These are phyloP conservation scores for Parmelia sp. DNA, from an alignment of 495 filamentous ascomycete genomes.

Conservation along the genomic window DNA sequence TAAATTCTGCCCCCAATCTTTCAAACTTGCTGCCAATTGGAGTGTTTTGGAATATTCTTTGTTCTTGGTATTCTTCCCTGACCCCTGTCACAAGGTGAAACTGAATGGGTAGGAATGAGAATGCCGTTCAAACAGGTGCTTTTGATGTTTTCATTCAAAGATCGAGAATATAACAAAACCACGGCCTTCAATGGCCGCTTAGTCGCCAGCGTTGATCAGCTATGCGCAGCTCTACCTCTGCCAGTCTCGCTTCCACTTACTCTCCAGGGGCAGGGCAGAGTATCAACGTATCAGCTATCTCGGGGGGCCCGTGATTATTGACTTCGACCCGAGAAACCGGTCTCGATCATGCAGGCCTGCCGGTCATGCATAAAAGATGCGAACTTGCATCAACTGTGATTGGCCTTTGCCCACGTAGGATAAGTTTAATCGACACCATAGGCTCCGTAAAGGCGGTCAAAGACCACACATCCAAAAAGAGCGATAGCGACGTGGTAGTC, in stretches of 20 bases:
- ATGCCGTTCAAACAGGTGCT: neutral
- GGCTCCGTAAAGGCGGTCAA: slow-evolving; percentile 10
- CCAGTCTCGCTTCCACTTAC: neutral
- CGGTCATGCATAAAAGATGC: slow-evolving; percentile 4
- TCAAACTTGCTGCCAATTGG: neutral
- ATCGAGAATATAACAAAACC: no score
- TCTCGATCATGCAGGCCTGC: slow-evolving; percentile 3
- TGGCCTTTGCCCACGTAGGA: slow-evolving; percentile 5
- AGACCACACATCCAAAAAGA: slow-evolving; percentile 2
- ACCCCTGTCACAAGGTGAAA: no score
- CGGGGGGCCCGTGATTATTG: neutral
- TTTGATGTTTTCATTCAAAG: neutral
- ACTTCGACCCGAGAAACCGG: neutral
- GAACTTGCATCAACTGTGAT: neutral
- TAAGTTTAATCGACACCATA: slow-evolving; percentile 5
- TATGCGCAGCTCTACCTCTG: neutral
- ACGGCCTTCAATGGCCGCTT: no score
- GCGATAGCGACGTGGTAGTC: neutral
- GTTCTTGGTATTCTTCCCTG: no score
- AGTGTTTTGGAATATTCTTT: no score
- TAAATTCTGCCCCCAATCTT: neutral
- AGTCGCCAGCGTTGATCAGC: neutral
- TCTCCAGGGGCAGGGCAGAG: no score
- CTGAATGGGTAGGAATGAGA: no score
- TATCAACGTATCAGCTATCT: neutral